Evolutionary conservation across 768 basidiomycete species (phyloP).

Genomic region (Fistulinella prunicolor): DNA sequence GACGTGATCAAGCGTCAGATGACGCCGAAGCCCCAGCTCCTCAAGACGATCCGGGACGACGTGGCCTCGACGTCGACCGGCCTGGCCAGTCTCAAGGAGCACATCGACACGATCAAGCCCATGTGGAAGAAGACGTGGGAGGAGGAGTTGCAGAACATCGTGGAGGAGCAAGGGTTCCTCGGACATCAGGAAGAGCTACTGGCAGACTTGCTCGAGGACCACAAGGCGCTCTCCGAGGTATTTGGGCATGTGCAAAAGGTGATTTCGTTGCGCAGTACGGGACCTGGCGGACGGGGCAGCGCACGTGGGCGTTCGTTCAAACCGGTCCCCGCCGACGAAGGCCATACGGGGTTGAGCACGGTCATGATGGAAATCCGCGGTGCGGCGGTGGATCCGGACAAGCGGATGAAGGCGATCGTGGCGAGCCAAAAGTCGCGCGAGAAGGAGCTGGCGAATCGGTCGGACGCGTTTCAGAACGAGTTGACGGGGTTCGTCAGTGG

Average conservation of each 20-base stretch:
- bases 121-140: slow-evolving; percentile 99
- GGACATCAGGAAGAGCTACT: slow-evolving; percentile 91
- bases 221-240: slow-evolving; percentile 86
- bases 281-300: slow-evolving; percentile 38
- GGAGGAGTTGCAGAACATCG: slow-evolving; percentile 91
- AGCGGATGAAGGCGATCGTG: slow-evolving; percentile 89
- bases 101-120: slow-evolving; percentile 86
- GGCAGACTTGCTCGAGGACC: slow-evolving; percentile 84
- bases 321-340: slow-evolving; percentile 64
- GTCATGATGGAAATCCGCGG: slow-evolving; percentile 92
- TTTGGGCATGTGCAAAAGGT: slow-evolving; percentile 90
- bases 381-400: slow-evolving; percentile 76
- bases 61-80: slow-evolving; percentile 63
- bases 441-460: slow-evolving; percentile 64
- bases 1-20: slow-evolving; percentile 89
- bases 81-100: slow-evolving; percentile 73
- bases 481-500: slow-evolving; percentile 80
- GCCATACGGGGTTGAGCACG: slow-evolving; percentile 61
- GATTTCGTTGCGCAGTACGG: slow-evolving; percentile 60
- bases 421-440: slow-evolving; percentile 79
- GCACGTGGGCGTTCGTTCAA: slow-evolving; percentile 49
- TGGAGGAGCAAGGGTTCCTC: slow-evolving; percentile 95
- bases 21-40: slow-evolving; percentile 70
- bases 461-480: slow-evolving; percentile 86
- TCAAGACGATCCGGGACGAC: slow-evolving; percentile 72